A percentile compares a stretch with the other conserved stretches of the same genome.
These are phyloP conservation scores for Magnaporthiopsis incrustans DNA, from an alignment of 2,329 filamentous ascomycete genomes.

Conservation along the genomic window DNA sequence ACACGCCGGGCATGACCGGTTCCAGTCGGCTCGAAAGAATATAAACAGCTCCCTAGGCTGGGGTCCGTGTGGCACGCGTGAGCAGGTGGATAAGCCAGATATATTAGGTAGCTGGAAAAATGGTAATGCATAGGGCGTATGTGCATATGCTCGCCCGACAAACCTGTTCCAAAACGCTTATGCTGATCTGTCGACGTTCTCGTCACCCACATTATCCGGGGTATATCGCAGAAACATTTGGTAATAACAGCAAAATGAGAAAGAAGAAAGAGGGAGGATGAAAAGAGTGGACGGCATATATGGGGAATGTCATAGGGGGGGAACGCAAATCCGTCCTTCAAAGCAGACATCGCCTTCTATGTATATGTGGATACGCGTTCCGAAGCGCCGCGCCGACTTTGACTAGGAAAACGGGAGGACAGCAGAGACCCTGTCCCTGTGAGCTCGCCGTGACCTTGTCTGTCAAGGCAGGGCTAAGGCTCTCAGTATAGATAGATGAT, in stretches of 20 bases:
- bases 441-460: neutral
- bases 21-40: neutral
- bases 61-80: neutral
- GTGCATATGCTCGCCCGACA: neutral
- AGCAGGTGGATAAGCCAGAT: neutral
- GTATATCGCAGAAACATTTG: neutral
- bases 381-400: neutral
- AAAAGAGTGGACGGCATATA: neutral
- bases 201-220: neutral
- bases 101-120: neutral
- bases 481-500: neutral
- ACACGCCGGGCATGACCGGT: neutral
- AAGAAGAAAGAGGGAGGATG: neutral
- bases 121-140: neutral
- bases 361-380: neutral
- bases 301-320: neutral
- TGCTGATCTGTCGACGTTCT: neutral
- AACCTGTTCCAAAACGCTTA: neutral
- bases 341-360: neutral
- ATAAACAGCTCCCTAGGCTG: neutral
- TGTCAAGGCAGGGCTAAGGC: neutral
- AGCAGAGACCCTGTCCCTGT: neutral
- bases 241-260: neutral
- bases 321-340: neutral
- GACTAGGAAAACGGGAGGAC: neutral